Conservation (phyloP, 179 eudicot genomes). For the Pouteria campechiana region DNA sequence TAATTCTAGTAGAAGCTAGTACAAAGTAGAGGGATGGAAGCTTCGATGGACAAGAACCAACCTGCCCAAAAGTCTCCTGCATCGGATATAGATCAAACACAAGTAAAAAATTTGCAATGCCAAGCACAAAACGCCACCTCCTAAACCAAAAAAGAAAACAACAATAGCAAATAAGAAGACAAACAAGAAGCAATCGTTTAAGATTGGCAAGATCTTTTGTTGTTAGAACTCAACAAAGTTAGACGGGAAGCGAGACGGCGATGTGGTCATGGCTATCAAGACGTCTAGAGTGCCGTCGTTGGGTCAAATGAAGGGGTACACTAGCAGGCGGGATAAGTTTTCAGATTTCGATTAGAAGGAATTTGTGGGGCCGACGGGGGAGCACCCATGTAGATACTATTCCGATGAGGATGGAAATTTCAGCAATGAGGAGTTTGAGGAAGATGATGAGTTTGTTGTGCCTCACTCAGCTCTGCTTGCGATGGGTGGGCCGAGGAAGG, state of each 20-base stretch:
- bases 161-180: not conserved
- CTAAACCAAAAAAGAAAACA: not conserved
- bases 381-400: slow-evolving; percentile 17
- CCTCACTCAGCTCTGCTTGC: slow-evolving; percentile 65
- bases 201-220: slow-evolving; percentile 5
- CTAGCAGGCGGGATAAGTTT: slow-evolving; percentile 56
- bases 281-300: slow-evolving; percentile 26
- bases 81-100: slow-evolving; percentile 81
- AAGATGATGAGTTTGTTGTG: slow-evolving; percentile 23
- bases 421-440: slow-evolving; percentile 13
- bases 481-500: slow-evolving; percentile 43
- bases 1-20: slow-evolving; percentile 54
- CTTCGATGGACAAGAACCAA: slow-evolving; percentile 43
- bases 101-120: slow-evolving; percentile 24
- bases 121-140: not conserved
- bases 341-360: slow-evolving; percentile 61
- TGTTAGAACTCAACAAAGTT: not conserved
- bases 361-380: slow-evolving; percentile 33
- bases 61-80: slow-evolving; percentile 83
- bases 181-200: slow-evolving; percentile 3
- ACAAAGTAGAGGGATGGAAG: slow-evolving; percentile 17
- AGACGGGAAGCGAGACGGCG: too few species aligned
- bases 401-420: slow-evolving; percentile 36
- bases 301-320: slow-evolving; percentile 54
- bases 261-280: too few species aligned